Conservation (phyloP, 2,329 filamentous ascomycete species). For the Paramyrothecium roridum region DNA sequence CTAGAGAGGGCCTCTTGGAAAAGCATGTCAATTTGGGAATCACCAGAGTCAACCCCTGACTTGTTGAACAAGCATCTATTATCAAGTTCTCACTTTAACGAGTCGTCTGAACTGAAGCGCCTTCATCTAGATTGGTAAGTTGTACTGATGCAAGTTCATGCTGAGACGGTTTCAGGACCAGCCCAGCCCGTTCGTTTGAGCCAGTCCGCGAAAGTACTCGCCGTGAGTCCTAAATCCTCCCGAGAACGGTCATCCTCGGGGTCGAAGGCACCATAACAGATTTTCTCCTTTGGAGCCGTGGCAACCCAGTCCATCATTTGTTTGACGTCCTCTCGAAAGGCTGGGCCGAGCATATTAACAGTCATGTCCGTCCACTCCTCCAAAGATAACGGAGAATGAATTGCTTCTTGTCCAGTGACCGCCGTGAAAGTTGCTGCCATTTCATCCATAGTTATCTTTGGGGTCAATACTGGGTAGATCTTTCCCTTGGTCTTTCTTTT, state of each 20-base stretch:
- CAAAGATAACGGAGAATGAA: conserved; percentile 4
- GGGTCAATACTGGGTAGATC: conserved; percentile 9
- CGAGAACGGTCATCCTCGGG: neutral
- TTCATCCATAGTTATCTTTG: conserved; percentile 4
- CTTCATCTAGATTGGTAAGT: neutral
- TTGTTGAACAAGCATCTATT: neutral
- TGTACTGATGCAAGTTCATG: neutral
- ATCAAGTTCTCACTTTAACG: neutral
- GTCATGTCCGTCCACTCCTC: conserved; percentile 7
- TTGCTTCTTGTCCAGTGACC: conserved; percentile 3
- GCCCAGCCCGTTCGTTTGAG: neutral
- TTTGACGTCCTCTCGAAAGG: conserved; percentile 8
- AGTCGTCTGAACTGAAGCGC: neutral
- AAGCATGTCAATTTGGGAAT: neutral
- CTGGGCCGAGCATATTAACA: conserved; percentile 6
- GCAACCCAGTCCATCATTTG: conserved; percentile 16
- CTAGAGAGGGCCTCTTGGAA: neutral
- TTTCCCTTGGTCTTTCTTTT: conserved; percentile 9
- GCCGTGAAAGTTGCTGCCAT: conserved; percentile 8
- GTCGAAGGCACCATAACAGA: conserved; percentile 6
- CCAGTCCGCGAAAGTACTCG: conserved; percentile 1
- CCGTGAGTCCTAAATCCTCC: neutral
- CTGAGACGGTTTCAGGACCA: neutral
- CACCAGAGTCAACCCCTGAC: neutral
- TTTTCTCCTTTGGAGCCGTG: conserved; percentile 6